Evolutionary conservation across 169 alveolate species (phyloP).

Genomic region (Plasmodium ovale): DNA sequence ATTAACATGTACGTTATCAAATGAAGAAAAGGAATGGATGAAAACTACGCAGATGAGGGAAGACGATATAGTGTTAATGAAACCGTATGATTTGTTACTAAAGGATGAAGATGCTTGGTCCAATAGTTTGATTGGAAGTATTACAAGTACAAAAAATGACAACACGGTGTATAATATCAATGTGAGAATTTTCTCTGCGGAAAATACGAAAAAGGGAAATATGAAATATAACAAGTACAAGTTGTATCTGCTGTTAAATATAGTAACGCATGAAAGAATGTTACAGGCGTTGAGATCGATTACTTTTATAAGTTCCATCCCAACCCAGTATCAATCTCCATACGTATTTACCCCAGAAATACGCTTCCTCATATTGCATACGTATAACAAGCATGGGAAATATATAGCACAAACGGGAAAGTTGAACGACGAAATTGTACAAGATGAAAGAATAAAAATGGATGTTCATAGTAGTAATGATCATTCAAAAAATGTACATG

Average conservation of each 20-base stretch:
- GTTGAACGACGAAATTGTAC: constrained; percentile 56
- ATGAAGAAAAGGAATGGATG: constrained; percentile 77
- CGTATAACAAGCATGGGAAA: constrained; percentile 63
- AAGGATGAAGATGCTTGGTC: constrained; percentile 80
- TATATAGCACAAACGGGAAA: constrained; percentile 71
- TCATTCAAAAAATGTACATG: constrained; percentile 24
- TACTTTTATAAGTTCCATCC: constrained; percentile 77
- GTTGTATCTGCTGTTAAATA: constrained; percentile 56
- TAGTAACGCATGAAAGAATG: constrained; percentile 81
- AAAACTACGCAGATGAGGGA: constrained; percentile 79
- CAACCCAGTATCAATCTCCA: constrained; percentile 73
- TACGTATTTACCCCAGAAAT: constrained; percentile 76
- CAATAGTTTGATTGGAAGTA: constrained; percentile 47
- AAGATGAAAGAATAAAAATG: constrained; percentile 51
- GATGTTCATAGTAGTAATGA: constrained; percentile 60
- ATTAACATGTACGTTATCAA: constrained; percentile 72
- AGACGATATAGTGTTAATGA: constrained; percentile 81
- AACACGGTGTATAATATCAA: constrained; percentile 54
- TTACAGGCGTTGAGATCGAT: constrained; percentile 80
- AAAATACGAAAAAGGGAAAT: constrained; percentile 65
- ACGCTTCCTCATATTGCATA: constrained; percentile 52
- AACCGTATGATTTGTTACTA: constrained; percentile 72
- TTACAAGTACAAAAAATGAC: constrained; percentile 63
- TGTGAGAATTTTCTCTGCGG: constrained; percentile 73
- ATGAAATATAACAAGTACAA: constrained; percentile 67